A percentile compares a stretch with the other conserved stretches of the same genome.
phyloP scores from a whole-genome alignment of 768 basidiomycete species.

The Paxillus rubicundulus region DNA sequence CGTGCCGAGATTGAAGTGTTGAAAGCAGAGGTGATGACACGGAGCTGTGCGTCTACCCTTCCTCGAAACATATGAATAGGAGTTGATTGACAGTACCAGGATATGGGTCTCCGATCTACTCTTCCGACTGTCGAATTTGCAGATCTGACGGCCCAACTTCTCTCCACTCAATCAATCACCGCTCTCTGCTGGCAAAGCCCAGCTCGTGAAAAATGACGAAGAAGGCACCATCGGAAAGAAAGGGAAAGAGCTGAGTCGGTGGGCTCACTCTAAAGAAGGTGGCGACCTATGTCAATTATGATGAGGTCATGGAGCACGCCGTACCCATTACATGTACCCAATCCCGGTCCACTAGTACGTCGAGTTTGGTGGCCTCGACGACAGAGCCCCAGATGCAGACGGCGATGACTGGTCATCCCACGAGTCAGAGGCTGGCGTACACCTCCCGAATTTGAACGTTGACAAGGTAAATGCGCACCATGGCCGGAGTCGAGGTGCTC shows the following conservation, averaged over 20 bases:
- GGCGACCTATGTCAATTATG: conserved; percentile 80
- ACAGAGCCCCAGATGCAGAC: conserved; percentile 49
- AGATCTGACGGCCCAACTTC: conserved; percentile 14
- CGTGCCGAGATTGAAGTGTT: conserved; percentile 93
- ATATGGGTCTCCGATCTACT: conserved; percentile 57
- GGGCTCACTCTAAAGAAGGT: conserved; percentile 59
- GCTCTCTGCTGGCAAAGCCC: conserved; percentile 14
- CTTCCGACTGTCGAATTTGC: conserved; percentile 67
- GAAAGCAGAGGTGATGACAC: conserved; percentile 71
- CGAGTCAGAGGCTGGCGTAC: conserved; percentile 49
- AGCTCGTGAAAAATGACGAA: conserved; percentile 15
- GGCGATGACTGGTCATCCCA: conserved; percentile 46
- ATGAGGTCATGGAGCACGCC: conserved; percentile 86
- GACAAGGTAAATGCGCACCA: conserved; percentile 73
- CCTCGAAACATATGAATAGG: not conserved
- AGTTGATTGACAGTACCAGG: conserved; percentile 6
- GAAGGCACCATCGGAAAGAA: conserved; percentile 15
- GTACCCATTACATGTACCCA: not conserved
- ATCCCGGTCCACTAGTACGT: conserved; percentile 65
- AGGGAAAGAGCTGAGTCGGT: conserved; percentile 37
- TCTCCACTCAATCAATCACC: conserved; percentile 18
- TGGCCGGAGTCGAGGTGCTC: conserved; percentile 84
- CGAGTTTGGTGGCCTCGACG: conserved; percentile 89
- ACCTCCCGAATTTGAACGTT: conserved; percentile 86
- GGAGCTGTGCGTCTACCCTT: conserved; percentile 51